Conservation (phyloP, 768 basidiomycete genomes). For the Exidia glandulosa region DNA sequence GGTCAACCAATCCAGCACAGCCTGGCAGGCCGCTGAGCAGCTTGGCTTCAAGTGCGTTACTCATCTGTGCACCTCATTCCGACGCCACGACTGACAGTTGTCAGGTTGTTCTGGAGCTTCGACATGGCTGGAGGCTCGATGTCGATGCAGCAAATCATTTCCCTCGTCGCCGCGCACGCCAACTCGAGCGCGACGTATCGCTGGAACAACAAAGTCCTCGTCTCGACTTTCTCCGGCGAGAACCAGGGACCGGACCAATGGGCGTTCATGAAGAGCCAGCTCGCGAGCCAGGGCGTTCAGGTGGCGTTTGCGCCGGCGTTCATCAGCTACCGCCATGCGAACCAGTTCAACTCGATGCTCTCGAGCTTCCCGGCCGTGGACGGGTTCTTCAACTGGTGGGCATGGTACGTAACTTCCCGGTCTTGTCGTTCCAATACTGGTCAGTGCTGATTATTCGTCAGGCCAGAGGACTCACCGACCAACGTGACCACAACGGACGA, state of each 20-base stretch:
- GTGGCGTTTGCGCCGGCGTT: constrained; percentile 16
- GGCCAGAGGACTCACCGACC: constrained; percentile 1
- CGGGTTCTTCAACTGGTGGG: constrained; percentile 27
- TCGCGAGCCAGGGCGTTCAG: background rate
- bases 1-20: background rate
- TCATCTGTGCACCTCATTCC: background rate
- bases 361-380: constrained; percentile 15
- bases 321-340: constrained; percentile 17
- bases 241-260: background rate
- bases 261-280: background rate
- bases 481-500: constrained; percentile 2
- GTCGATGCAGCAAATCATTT: background rate
- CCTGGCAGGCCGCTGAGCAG: background rate
- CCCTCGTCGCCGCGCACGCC: background rate
- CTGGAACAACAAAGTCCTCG: background rate
- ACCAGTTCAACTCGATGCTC: constrained; percentile 10
- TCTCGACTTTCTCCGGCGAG: background rate
- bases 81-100: background rate
- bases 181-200: background rate
- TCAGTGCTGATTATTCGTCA: background rate
- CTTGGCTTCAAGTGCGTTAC: background rate
- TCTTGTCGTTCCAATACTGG: constrained; percentile 7
- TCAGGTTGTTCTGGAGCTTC: background rate
- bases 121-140: background rate
- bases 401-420: constrained; percentile 19